A percentile compares a stretch with the other conserved stretches of the same genome.
Evolutionary conservation across 306 rosid genomes (phyloP).

Genomic region (Quercus berberidifolia): DNA sequence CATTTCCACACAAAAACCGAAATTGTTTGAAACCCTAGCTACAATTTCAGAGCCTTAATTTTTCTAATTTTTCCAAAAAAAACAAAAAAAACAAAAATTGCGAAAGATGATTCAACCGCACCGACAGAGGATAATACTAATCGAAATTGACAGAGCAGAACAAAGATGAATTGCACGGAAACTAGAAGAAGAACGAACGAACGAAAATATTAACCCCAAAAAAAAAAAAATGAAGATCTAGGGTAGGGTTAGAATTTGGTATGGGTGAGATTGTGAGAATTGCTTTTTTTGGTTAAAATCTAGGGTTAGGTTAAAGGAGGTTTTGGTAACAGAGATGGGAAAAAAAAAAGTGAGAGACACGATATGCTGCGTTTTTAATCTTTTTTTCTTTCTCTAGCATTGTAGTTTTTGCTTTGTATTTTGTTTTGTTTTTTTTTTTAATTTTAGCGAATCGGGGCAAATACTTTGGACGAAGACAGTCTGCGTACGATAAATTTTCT

Average conservation of each 20-base stretch:
- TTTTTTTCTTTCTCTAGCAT: slow-evolving; percentile 29
- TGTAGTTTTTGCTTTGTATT: background rate
- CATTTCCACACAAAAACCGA: slow-evolving; percentile 39
- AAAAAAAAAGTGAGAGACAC: slow-evolving; percentile 4
- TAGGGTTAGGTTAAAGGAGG: slow-evolving; percentile 27
- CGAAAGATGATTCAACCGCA: slow-evolving; percentile 7
- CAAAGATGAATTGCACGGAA: background rate
- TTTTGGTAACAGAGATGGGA: background rate
- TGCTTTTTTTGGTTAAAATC: background rate
- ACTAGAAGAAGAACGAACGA: background rate
- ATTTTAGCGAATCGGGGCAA: background rate
- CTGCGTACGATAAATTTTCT: background rate
- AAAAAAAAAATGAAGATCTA: slow-evolving; percentile 26
- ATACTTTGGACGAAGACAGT: background rate
- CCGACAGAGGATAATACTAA: slow-evolving; percentile 6
- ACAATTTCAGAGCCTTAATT: slow-evolving; percentile 12
- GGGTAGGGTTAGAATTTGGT: background rate
- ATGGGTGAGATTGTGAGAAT: no score
- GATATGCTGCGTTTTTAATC: background rate
- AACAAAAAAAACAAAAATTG: background rate
- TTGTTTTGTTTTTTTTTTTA: background rate
- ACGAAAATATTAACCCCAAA: background rate
- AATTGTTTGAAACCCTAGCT: slow-evolving; percentile 39
- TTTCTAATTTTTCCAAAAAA: background rate
- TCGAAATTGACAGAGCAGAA: background rate